Evolutionary conservation across 1,139 yeast genomes (phyloP).

Genomic region (Geotrichum restrictum): DNA sequence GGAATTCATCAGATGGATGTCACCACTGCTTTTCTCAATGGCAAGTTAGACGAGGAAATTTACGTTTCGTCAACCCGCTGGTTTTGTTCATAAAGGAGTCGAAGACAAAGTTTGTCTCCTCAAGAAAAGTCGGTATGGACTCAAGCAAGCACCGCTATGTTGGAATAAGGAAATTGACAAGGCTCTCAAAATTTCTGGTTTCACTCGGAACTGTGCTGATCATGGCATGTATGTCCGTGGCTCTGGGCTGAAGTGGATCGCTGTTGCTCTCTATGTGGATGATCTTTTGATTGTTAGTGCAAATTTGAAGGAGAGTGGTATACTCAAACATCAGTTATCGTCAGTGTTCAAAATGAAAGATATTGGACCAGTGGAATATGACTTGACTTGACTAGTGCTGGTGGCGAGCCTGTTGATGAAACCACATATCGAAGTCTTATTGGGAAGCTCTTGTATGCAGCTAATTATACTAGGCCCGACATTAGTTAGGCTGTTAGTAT

Average conservation of each 20-base stretch:
- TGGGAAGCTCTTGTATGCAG: conserved; percentile 22
- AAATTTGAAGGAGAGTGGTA: conserved; percentile 1
- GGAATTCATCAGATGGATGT: conserved; percentile 28
- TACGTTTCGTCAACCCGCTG: conserved; percentile 27
- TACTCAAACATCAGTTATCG: conserved; percentile 5
- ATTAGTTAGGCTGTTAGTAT: conserved; percentile 18
- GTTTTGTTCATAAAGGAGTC: conserved; percentile 16
- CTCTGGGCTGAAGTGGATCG: not conserved
- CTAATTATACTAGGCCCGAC: conserved; percentile 25
- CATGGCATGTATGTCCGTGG: not conserved
- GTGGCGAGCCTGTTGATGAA: conserved; percentile 11
- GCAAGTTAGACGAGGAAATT: conserved; percentile 25
- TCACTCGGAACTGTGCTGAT: conserved; percentile 21
- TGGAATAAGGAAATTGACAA: conserved; percentile 23
- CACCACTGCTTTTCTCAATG: conserved; percentile 26
- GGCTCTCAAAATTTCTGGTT: conserved; percentile 16
- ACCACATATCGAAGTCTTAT: conserved; percentile 24
- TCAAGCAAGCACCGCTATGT: conserved; percentile 29
- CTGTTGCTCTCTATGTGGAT: conserved; percentile 4
- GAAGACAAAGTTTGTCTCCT: conserved; percentile 23
- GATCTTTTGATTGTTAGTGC: conserved; percentile 5
- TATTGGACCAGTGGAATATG: conserved; percentile 19
- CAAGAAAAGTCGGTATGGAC: conserved; percentile 27
- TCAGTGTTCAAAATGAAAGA: conserved; percentile 21
- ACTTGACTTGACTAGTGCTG: conserved; percentile 13